Evolutionary conservation across 2,329 filamentous ascomycete genomes (phyloP).

Genomic region (Raffaelea albimanens): DNA sequence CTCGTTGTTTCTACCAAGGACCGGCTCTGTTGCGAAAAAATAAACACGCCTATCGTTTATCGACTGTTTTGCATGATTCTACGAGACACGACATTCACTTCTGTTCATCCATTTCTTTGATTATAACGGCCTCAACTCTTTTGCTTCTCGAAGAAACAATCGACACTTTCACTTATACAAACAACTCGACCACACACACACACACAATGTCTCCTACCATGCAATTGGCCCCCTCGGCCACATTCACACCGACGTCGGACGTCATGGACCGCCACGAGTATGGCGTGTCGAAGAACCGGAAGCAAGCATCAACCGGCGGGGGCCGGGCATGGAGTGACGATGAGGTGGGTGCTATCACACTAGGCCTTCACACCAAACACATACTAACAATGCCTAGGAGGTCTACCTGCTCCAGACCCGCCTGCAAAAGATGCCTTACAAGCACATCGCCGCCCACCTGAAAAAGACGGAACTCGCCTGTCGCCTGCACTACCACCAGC

Average conservation of each 20-base stretch:
- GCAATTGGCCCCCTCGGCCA: conserved; percentile 32
- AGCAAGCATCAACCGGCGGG: conserved; percentile 60
- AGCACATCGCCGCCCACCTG: conserved; percentile 75
- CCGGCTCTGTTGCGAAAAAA: too few relatives aligned
- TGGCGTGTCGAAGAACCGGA: conserved; percentile 55
- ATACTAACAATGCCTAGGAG: conserved; percentile 42
- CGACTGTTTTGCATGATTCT: too few relatives aligned
- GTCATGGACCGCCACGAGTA: conserved; percentile 48
- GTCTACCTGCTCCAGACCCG: conserved; percentile 75
- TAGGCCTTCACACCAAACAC: not conserved
- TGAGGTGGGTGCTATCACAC: conserved; percentile 54
- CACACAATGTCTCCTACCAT: conserved; percentile 39
- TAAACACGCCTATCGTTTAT: too few relatives aligned
- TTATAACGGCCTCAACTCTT: not conserved
- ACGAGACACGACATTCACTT: too few relatives aligned
- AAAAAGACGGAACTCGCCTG: conserved; percentile 85
- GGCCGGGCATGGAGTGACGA: conserved; percentile 79
- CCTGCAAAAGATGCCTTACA: conserved; percentile 83
- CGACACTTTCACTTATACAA: too few relatives aligned
- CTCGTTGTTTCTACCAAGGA: too few relatives aligned
- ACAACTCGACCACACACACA: too few relatives aligned
- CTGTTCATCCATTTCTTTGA: too few relatives aligned
- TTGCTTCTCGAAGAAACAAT: conserved; percentile 1
- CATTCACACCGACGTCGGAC: conserved; percentile 44
- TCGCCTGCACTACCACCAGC: conserved; percentile 78